Evolutionary conservation across 495 filamentous ascomycete genomes (phyloP).

Genomic region (Podospora pseudopauciseta): DNA sequence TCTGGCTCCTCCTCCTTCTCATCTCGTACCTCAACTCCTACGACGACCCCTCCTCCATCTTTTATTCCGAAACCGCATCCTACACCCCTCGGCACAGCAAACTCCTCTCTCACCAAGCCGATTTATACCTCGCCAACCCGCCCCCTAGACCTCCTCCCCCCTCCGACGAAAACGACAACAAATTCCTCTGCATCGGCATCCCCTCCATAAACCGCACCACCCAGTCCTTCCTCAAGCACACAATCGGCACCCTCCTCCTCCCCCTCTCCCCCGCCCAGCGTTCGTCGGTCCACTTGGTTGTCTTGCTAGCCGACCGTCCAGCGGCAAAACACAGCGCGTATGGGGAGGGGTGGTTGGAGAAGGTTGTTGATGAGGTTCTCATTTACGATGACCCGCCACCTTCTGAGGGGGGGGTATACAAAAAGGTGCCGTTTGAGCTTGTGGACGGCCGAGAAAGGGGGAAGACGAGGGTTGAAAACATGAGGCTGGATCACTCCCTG

Average conservation of each 20-base stretch:
- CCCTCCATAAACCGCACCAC: slow-evolving; percentile 28
- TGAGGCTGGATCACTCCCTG: background rate
- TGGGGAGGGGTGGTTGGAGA: background rate
- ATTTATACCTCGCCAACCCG: background rate
- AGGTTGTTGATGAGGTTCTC: background rate
- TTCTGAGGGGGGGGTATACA: background rate
- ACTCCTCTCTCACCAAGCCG: background rate
- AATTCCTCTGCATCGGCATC: slow-evolving; percentile 32
- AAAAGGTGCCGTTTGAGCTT: background rate
- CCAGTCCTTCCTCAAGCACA: slow-evolving; percentile 44
- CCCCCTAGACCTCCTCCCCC: background rate
- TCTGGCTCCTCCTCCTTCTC: background rate
- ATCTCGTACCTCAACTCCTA: slow-evolving; percentile 11
- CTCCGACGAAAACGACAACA: background rate
- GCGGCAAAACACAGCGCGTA: background rate
- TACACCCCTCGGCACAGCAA: slow-evolving; percentile 9
- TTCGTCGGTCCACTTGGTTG: background rate
- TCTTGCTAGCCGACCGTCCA: background rate
- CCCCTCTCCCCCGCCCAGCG: slow-evolving; percentile 34
- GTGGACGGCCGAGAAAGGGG: background rate
- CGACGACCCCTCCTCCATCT: slow-evolving; percentile 20
- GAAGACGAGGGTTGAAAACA: background rate
- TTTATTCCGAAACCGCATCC: slow-evolving; percentile 16
- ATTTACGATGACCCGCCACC: background rate
- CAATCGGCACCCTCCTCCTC: slow-evolving; percentile 51